Evolutionary conservation across 1,284 basidiomycete species (phyloP).

Genomic region (Puccinia hordei): DNA sequence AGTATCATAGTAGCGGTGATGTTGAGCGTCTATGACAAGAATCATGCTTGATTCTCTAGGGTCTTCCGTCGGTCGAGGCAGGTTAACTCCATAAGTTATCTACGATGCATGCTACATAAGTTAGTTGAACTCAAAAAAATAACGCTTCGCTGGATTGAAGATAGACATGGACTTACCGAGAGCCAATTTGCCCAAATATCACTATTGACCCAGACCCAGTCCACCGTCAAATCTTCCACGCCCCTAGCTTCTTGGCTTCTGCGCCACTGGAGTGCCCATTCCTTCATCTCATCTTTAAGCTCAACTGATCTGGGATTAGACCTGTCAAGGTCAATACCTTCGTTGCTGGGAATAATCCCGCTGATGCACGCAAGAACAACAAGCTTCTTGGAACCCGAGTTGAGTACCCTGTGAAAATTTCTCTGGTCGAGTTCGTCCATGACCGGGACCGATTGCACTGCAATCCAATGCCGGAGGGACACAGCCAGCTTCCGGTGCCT

Average conservation of each 20-base stretch:
- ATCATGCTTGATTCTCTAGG: slow-evolving; percentile 16
- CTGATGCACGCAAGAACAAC: slow-evolving; percentile 39
- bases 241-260: slow-evolving; percentile 42
- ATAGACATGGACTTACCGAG: not conserved
- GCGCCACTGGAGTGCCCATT: slow-evolving; percentile 43
- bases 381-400: not conserved
- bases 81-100: slow-evolving; percentile 7
- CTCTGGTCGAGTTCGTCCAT: slow-evolving; percentile 12
- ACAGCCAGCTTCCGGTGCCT: not conserved
- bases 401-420: slow-evolving; percentile 20
- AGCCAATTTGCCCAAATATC: slow-evolving; percentile 42
- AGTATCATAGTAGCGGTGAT: slow-evolving; percentile 28
- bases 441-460: slow-evolving; percentile 10
- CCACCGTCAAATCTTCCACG: not conserved
- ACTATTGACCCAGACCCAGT: slow-evolving; percentile 5
- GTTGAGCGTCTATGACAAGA: slow-evolving; percentile 22
- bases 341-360: not conserved
- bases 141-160: not conserved
- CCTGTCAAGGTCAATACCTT: not conserved
- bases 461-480: slow-evolving; percentile 10
- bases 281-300: slow-evolving; percentile 41
- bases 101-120: not conserved
- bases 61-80: slow-evolving; percentile 15
- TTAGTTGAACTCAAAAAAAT: not conserved
- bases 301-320: slow-evolving; percentile 4